A percentile compares a stretch with the other conserved stretches of the same genome.
Evolutionary conservation across 495 filamentous ascomycete genomes (phyloP).

Genomic region (Thermochaetoides thermophila): DNA sequence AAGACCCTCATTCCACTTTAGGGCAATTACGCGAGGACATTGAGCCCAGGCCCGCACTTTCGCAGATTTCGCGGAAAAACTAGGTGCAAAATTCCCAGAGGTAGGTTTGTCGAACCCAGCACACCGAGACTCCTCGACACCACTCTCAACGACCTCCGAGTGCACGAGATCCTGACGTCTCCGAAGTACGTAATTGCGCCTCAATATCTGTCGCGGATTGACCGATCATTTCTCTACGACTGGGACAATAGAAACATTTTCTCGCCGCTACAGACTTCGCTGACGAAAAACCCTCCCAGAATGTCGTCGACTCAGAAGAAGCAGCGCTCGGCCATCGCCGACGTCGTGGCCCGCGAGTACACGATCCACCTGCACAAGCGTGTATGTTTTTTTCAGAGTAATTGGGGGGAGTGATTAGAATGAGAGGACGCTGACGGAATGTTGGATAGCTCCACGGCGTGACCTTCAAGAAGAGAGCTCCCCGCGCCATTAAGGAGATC

Average conservation of each 20-base stretch:
- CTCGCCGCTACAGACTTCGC: conserved; percentile 1
- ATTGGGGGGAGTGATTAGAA: neutral
- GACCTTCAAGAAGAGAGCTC: conserved; percentile 98
- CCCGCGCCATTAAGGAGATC: conserved; percentile 98
- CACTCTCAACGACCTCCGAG: conserved; percentile 16
- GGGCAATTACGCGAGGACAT: conserved; percentile 16
- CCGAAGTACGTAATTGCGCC: conserved; percentile 17
- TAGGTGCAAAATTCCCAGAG: conserved; percentile 19
- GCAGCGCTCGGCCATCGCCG: conserved; percentile 81
- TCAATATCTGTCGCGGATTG: conserved; percentile 2
- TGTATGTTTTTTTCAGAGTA: conserved; percentile 45
- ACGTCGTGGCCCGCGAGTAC: conserved; percentile 98
- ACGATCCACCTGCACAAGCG: conserved; percentile 99
- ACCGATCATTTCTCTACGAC: neutral
- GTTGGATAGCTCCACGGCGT: conserved; percentile 73
- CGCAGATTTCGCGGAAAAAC: conserved; percentile 19
- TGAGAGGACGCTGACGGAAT: conserved; percentile 7
- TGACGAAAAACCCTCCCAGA: conserved; percentile 16
- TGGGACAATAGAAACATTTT: too few species aligned
- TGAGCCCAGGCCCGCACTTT: conserved; percentile 23
- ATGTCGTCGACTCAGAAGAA: conserved; percentile 73
- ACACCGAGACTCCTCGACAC: conserved; percentile 19
- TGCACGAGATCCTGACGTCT: conserved; percentile 18
- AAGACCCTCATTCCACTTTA: conserved; percentile 11
- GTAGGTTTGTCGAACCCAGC: conserved; percentile 17